Conservation (phyloP, 345 rosid genomes). For the Brassica juncea region DNA sequence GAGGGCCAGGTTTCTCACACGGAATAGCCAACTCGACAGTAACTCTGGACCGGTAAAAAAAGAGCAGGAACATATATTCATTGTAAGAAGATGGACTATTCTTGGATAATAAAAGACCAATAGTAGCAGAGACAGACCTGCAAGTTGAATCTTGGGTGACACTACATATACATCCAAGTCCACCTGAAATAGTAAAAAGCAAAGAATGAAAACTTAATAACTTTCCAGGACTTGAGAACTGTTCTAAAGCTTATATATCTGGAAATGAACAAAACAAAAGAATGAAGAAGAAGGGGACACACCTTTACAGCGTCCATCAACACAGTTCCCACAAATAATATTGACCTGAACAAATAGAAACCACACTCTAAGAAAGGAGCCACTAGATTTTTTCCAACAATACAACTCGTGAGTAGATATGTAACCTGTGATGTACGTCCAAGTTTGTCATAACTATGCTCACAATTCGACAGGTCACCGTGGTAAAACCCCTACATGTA, state of each 20-base stretch:
- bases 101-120: not conserved
- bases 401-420: not conserved
- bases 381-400: not conserved
- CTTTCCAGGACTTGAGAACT: not conserved
- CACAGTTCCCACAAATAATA: conserved; percentile 79
- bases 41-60: conserved; percentile 44
- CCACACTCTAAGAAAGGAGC: conserved; percentile 4
- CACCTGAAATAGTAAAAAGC: conserved; percentile 46
- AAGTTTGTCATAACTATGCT: conserved; percentile 77
- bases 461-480: conserved; percentile 81
- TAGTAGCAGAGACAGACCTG: conserved; percentile 56
- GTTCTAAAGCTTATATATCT: not conserved
- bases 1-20: conserved; percentile 80
- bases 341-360: conserved; percentile 58
- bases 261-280: not conserved
- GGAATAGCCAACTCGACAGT: conserved; percentile 79
- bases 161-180: conserved; percentile 89
- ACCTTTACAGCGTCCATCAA: conserved; percentile 83
- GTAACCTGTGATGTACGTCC: conserved; percentile 91
- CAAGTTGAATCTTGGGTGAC: conserved; percentile 72
- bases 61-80: no score
- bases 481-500: conserved; percentile 62
- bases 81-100: no score
- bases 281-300: conserved; percentile 10
- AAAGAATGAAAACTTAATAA: conserved; percentile 1